Conservation (phyloP, 1,139 yeast genomes). For the Pichia sp. region DNA sequence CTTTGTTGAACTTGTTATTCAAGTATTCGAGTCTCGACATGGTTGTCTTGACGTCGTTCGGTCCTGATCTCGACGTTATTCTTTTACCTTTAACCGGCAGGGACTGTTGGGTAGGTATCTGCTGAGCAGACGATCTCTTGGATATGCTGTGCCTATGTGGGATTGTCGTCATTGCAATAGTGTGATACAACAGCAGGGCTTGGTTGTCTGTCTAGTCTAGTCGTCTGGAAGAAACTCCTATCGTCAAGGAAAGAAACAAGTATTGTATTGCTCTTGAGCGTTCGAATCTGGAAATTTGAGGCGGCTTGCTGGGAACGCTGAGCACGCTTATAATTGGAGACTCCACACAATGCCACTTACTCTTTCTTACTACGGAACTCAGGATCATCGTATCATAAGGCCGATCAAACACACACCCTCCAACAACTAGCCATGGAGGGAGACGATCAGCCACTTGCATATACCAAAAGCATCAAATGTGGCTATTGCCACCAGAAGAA, state of each 20-base stretch:
- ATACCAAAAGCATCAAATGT: slow-evolving; percentile 42
- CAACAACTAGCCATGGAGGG: too few relatives aligned
- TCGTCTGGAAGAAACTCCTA: too few relatives aligned
- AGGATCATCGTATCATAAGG: too few relatives aligned
- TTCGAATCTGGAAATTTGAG: background rate
- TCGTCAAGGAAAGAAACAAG: too few relatives aligned
- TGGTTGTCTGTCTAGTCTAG: too few relatives aligned
- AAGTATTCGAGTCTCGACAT: slow-evolving; percentile 10
- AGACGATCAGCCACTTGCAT: too few relatives aligned
- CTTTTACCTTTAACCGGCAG: background rate
- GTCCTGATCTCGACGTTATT: slow-evolving; percentile 1
- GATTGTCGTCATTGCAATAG: slow-evolving; percentile 7
- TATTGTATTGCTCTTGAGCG: too few relatives aligned
- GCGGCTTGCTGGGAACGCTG: background rate
- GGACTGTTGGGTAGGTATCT: background rate
- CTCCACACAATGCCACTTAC: too few relatives aligned
- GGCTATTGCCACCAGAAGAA: slow-evolving; percentile 65
- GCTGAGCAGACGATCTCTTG: slow-evolving; percentile 8
- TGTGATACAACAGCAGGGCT: too few relatives aligned
- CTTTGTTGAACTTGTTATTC: slow-evolving; percentile 12
- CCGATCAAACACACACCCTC: too few relatives aligned
- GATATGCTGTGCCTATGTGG: slow-evolving; percentile 17
- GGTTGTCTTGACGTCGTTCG: slow-evolving; percentile 7
- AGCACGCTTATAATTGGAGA: too few relatives aligned
- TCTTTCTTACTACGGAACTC: too few relatives aligned